Evolutionary conservation across 1,284 basidiomycete genomes (phyloP), one percentile per base, ranked within the genome.

Genomic region (Trichosporon ovoides): DNA sequence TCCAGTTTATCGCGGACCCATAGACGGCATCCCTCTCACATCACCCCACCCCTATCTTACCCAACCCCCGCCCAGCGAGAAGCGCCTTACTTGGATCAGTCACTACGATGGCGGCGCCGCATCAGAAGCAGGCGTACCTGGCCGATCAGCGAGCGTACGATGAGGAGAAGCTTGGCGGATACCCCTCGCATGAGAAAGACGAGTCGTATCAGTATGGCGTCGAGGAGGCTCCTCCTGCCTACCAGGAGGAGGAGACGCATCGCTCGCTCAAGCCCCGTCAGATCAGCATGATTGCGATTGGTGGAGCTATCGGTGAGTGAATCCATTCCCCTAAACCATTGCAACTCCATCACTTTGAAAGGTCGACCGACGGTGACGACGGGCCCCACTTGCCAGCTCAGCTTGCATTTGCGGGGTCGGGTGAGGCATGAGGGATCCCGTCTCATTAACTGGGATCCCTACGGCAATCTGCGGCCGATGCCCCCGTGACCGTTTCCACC

Each of bases 281-380:
- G 63, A 64, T 75, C 40, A 66, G 69, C 51, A 75, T 75, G 68
- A 73, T 78, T 52, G 71, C 81, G 12, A 77, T 81, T 34, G 59
- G 62, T 48, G 80, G 80, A 19, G 77, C 77, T 19, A 81, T 82
- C 61, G 81, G 80, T 62, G 50, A 57, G 61, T n/a, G n/a, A n/a
- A n/a, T n/a, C n/a, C n/a, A n/a, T n/a, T n/a, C n/a, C n/a, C n/a
- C n/a, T n/a, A n/a, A n/a, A n/a, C n/a, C n/a, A n/a, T n/a, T n/a
- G n/a, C n/a, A n/a, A n/a, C n/a, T n/a, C n/a, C n/a, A n/a, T n/a
- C n/a, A n/a, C n/a, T n/a, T n/a, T n/a, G n/a, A n/a, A n/a, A n/a
- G n/a, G n/a, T n/a, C n/a, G n/a, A n/a, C n/a, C n/a, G 28, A 31
- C 28, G 28, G 28, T n/a, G n/a, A n/a, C n/a, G n/a, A n/a, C n/a